Evolutionary conservation across 2,329 filamentous ascomycete species (phyloP).

Genomic region (Rutstroemia sp.): DNA sequence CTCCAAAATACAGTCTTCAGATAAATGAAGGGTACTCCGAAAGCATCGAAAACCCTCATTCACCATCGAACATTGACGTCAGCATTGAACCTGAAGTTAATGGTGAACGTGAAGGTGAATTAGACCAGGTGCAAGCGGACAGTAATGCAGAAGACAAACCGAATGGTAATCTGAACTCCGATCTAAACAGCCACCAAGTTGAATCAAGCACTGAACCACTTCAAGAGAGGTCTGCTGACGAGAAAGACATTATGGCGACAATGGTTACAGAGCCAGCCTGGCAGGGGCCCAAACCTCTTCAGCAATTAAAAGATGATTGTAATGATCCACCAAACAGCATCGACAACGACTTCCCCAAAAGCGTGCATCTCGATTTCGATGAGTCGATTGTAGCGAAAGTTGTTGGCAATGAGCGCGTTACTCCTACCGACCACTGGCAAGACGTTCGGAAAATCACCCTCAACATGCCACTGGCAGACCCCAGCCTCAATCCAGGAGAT

Average conservation of each 20-base stretch:
- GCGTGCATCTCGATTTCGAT: background rate
- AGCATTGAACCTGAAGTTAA: no score
- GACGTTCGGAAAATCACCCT: slow-evolving; percentile 81
- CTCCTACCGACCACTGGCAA: slow-evolving; percentile 76
- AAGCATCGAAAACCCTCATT: background rate
- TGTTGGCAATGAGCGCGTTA: slow-evolving; percentile 62
- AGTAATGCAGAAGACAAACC: background rate
- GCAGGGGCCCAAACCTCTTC: background rate
- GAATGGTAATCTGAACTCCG: background rate
- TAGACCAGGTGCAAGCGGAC: no score
- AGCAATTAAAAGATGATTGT: background rate
- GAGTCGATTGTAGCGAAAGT: slow-evolving; percentile 35
- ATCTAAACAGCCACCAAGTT: no score
- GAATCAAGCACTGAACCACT: background rate
- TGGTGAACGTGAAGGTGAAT: no score
- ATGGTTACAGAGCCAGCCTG: background rate
- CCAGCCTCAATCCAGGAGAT: slow-evolving; percentile 60
- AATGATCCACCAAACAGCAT: background rate
- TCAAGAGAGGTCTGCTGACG: background rate
- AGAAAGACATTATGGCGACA: background rate
- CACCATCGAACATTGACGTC: background rate
- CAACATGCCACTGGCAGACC: slow-evolving; percentile 34
- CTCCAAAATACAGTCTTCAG: slow-evolving; percentile 43
- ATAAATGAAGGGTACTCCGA: slow-evolving; percentile 3
- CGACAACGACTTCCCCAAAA: background rate